A percentile compares a stretch with the other conserved stretches of the same genome.
Evolutionary conservation across 345 rosid genomes (phyloP).

Genomic region (Eucalyptus caleyi): DNA sequence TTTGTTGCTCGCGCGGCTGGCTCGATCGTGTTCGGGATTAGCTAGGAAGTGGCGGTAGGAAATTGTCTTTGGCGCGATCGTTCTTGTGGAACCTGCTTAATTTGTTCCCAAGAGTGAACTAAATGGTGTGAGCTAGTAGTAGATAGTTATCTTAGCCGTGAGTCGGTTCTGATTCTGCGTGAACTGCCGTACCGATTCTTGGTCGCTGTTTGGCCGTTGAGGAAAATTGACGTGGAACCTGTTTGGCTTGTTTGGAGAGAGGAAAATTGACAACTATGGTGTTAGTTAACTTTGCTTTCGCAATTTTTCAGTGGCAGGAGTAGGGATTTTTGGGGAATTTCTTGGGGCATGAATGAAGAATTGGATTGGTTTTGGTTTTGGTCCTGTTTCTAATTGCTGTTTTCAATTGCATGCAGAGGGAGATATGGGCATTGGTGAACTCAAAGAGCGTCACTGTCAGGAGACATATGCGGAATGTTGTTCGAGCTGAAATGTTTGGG

Average conservation of each 20-base stretch:
- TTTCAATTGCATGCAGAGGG: constrained; percentile 22
- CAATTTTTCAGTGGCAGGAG: not conserved
- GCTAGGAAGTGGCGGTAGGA: not conserved
- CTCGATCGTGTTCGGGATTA: not conserved
- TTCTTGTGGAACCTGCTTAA: not conserved
- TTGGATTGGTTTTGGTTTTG: not conserved
- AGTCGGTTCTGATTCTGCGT: not conserved
- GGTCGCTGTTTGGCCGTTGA: not conserved
- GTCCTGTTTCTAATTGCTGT: not conserved
- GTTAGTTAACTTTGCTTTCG: not conserved
- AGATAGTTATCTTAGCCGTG: not conserved
- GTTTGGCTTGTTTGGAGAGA: not conserved
- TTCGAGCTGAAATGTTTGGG: constrained; percentile 93
- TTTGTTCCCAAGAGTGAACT: not conserved
- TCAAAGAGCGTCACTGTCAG: constrained; percentile 19
- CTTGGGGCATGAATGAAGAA: not conserved
- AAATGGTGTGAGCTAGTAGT: not conserved
- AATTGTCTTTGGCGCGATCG: not conserved
- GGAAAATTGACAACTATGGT: not conserved
- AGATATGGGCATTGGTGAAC: constrained; percentile 59
- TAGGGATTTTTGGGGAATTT: not conserved
- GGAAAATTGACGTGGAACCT: not conserved
- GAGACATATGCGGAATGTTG: constrained; percentile 32
- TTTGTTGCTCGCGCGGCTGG: not conserved
- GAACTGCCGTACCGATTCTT: not conserved